phyloP scores from a whole-genome alignment of 306 rosid genomes.

The Vigna mungo region DNA sequence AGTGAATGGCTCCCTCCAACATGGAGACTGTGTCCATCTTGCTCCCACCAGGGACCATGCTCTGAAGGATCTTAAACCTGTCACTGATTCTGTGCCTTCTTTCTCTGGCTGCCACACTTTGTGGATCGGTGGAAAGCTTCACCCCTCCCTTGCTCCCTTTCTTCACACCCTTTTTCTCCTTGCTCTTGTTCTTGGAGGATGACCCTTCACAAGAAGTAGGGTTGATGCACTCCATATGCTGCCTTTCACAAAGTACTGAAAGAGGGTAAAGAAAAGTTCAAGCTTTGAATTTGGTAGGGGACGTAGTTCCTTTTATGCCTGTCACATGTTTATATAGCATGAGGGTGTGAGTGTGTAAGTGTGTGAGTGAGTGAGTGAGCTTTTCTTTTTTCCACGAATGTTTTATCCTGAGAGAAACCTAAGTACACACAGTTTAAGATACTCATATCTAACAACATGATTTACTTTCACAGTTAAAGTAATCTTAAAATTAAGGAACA shows the following conservation, averaged over 20 bases:
- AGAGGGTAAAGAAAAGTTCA: constrained; percentile 13
- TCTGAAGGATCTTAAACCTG: constrained; percentile 85
- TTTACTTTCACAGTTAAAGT: too few species aligned
- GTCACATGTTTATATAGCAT: constrained; percentile 34
- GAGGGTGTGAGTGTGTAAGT: background rate
- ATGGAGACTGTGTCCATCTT: constrained; percentile 92
- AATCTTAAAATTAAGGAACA: too few species aligned
- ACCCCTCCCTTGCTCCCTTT: constrained; percentile 49
- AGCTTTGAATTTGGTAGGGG: constrained; percentile 26
- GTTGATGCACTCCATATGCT: constrained; percentile 56
- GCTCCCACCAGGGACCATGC: constrained; percentile 90
- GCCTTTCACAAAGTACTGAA: constrained; percentile 7
- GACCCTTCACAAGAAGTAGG: constrained; percentile 50
- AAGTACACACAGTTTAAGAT: too few species aligned
- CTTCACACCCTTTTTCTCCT: constrained; percentile 43
- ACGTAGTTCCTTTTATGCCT: background rate
- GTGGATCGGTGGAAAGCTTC: constrained; percentile 92
- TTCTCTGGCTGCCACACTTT: constrained; percentile 92
- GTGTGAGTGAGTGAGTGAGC: background rate
- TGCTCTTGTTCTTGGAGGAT: constrained; percentile 47
- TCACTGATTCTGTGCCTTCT: constrained; percentile 91
- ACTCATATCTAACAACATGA: too few species aligned
- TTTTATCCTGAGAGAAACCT: too few species aligned
- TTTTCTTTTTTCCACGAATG: too few species aligned
- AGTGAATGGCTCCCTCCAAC: constrained; percentile 89